Evolutionary conservation across 176 grass and related monocot species (phyloP).

Genomic region (Metroxylon sagu): DNA sequence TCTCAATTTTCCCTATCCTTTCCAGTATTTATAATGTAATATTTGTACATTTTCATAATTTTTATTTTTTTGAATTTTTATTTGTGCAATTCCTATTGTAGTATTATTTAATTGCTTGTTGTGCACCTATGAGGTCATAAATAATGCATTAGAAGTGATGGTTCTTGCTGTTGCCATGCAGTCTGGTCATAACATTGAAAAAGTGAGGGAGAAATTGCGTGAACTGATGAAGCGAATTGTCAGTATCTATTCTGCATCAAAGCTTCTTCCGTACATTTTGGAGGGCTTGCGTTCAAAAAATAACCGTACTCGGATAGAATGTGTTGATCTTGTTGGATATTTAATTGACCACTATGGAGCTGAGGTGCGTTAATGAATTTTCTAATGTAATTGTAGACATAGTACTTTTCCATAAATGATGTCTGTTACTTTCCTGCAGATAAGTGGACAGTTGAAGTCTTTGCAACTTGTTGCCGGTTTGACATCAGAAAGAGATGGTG

Average conservation of each 20-base stretch:
- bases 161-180: constrained; percentile 16
- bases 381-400: not conserved
- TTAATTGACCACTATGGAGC: constrained; percentile 74
- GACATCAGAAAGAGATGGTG: constrained; percentile 92
- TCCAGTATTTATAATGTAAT: no score
- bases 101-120: no score
- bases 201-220: constrained; percentile 89
- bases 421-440: constrained; percentile 32
- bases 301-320: constrained; percentile 94
- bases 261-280: constrained; percentile 79
- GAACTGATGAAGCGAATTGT: constrained; percentile 92
- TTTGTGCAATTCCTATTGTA: no score
- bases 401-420: not conserved
- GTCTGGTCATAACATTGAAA: constrained; percentile 99
- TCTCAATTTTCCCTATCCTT: no score
- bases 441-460: constrained; percentile 94
- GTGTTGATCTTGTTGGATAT: constrained; percentile 89
- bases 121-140: no score
- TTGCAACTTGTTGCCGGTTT: constrained; percentile 82
- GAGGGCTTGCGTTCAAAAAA: constrained; percentile 96
- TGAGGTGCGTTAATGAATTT: constrained; percentile 40
- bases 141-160: no score
- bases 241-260: constrained; percentile 72
- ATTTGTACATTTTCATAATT: no score
- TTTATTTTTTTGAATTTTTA: no score